Conservation (phyloP, 371 early-diverging fungal genomes). For the Syncephalis plumigaleata region DNA sequence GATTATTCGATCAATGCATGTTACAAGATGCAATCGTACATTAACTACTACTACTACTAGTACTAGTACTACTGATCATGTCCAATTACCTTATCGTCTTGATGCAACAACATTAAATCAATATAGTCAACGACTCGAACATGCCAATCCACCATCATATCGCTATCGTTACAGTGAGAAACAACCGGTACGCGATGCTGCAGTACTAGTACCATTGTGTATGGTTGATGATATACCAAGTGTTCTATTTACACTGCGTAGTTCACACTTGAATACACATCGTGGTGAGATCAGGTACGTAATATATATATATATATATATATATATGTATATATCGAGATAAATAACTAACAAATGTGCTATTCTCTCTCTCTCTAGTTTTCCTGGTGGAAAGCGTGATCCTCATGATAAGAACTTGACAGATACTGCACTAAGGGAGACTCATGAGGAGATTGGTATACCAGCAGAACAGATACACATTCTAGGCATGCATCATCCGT, state of each 20-base stretch:
- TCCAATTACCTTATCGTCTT: no score
- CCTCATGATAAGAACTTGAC: conserved; percentile 26
- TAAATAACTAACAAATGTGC: no score
- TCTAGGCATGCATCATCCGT: conserved; percentile 39
- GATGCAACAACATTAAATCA: no score
- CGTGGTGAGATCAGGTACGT: conserved; percentile 57
- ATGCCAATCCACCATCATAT: no score
- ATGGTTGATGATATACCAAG: conserved; percentile 35
- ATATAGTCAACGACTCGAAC: no score
- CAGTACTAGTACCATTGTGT: conserved; percentile 35
- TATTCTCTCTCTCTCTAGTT: conserved; percentile 22
- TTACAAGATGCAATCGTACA: no score
- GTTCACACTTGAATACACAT: conserved; percentile 45
- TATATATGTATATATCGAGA: no score
- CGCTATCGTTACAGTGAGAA: no score
- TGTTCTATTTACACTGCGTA: conserved; percentile 68
- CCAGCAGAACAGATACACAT: conserved; percentile 23
- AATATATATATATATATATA: neutral
- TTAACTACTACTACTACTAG: no score
- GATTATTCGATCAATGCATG: no score
- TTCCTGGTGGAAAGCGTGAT: conserved; percentile 67
- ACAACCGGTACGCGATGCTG: conserved; percentile 3
- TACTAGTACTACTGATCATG: no score
- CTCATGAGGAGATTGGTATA: conserved; percentile 67
- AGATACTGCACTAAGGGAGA: conserved; percentile 66